phyloP scores from a whole-genome alignment of 73 alveolate species.

The Paramecium primaurelia region DNA sequence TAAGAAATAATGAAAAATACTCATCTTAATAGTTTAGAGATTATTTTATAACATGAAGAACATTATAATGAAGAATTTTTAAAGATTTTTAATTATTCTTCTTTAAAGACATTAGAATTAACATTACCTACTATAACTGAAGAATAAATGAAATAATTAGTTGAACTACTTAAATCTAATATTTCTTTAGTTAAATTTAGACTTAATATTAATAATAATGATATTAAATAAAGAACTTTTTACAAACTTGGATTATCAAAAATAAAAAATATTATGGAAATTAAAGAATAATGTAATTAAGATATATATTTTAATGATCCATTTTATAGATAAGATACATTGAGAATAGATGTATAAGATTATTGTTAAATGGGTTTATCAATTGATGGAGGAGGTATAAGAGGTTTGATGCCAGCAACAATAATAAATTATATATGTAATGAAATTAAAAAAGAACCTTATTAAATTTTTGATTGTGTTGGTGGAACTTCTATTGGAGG shows the following conservation, averaged over 20 bases:
- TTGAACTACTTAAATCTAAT: background rate
- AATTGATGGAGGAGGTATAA: slow-evolving; percentile 61
- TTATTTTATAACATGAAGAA: background rate
- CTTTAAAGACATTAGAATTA: background rate
- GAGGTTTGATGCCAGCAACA: slow-evolving; percentile 61
- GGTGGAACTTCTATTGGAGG: slow-evolving; percentile 65
- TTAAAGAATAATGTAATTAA: background rate
- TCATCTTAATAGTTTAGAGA: background rate
- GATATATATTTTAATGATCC: background rate
- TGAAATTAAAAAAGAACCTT: slow-evolving; percentile 24
- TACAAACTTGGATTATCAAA: background rate
- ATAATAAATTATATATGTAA: slow-evolving; percentile 43
- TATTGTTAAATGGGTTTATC: slow-evolving; percentile 45
- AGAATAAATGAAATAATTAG: background rate
- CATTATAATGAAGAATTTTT: background rate
- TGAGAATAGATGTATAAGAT: background rate
- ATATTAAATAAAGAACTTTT: background rate
- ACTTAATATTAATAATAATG: background rate
- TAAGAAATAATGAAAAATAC: background rate
- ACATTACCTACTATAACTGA: background rate
- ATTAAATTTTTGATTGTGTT: slow-evolving; percentile 49
- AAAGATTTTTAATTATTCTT: background rate
- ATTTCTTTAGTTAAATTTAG: background rate
- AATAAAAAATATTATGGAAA: background rate
- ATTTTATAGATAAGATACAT: background rate